phyloP scores from a whole-genome alignment of 1,139 yeast genomes.

The Taiozyma onychis region DNA sequence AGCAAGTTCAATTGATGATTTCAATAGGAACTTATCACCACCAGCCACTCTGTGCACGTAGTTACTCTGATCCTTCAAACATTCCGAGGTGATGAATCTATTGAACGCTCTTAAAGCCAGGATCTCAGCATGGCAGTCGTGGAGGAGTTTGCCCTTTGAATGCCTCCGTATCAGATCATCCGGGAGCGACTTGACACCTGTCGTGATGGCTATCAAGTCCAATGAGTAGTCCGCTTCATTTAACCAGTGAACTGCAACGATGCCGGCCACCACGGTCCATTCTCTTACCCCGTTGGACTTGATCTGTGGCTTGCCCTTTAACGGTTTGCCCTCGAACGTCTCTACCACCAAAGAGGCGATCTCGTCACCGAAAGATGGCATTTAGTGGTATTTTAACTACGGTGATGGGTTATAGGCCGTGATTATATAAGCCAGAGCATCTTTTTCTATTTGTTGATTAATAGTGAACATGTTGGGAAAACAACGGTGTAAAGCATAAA shows the following conservation, averaged over 20 bases:
- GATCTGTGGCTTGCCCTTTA: slow-evolving; percentile 45
- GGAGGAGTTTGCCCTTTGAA: slow-evolving; percentile 56
- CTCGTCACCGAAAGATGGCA: not conserved
- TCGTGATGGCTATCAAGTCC: slow-evolving; percentile 49
- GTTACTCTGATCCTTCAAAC: slow-evolving; percentile 16
- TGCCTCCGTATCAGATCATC: slow-evolving; percentile 32
- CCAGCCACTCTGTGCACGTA: slow-evolving; percentile 1
- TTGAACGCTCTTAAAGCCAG: slow-evolving; percentile 68
- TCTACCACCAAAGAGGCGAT: slow-evolving; percentile 4
- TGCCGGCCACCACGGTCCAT: slow-evolving; percentile 81
- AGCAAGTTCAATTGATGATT: slow-evolving; percentile 38
- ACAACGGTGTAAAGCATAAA: no score
- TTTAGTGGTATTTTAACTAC: no score
- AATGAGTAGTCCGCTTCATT: slow-evolving; percentile 12
- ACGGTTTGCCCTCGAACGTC: not conserved
- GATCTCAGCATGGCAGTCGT: slow-evolving; percentile 89
- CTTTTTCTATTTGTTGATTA: no score
- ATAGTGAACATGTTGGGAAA: no score
- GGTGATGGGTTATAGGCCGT: no score
- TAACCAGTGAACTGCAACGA: slow-evolving; percentile 42
- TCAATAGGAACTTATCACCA: slow-evolving; percentile 26
- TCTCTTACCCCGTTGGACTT: slow-evolving; percentile 63
- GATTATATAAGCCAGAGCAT: no score
- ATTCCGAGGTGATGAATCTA: slow-evolving; percentile 32
- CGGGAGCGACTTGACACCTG: slow-evolving; percentile 82